These are phyloP conservation scores for Gracilaria domingensis DNA, from an alignment of 23 red algal genomes.

Conservation along the genomic window DNA sequence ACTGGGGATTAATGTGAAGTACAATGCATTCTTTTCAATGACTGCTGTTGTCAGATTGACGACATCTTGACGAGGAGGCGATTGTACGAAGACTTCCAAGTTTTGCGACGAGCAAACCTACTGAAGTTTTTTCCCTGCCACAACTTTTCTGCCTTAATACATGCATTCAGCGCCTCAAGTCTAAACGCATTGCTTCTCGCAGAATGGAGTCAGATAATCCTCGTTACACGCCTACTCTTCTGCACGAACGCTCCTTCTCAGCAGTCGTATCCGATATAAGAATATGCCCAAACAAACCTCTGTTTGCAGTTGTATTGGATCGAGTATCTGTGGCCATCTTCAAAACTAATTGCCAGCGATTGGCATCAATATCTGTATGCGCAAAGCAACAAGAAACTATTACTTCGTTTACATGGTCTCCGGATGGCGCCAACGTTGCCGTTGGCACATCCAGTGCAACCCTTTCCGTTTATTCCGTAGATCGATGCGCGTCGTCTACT, in stretches of 20 bases:
- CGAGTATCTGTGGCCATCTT: constrained; percentile 55
- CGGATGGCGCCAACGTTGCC: constrained; percentile 45
- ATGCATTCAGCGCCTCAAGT: too few relatives aligned
- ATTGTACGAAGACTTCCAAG: too few relatives aligned
- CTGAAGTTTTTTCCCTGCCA: too few relatives aligned
- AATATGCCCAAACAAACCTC: constrained; percentile 47
- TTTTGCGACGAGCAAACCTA: too few relatives aligned
- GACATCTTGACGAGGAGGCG: too few relatives aligned
- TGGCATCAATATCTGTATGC: constrained; percentile 60
- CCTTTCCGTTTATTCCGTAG: constrained; percentile 51
- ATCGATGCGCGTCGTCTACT: constrained; percentile 24
- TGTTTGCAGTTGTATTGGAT: constrained; percentile 65
- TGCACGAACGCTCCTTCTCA: constrained; percentile 68
- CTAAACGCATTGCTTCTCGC: neutral
- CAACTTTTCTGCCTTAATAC: too few relatives aligned
- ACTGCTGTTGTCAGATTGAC: too few relatives aligned
- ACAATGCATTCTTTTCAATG: too few relatives aligned
- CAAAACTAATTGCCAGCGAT: constrained; percentile 47
- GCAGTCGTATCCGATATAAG: constrained; percentile 37
- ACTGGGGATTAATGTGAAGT: too few relatives aligned
- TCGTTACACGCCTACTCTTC: neutral
- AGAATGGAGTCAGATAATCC: neutral
- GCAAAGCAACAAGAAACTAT: constrained; percentile 27
- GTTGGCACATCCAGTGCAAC: constrained; percentile 40
- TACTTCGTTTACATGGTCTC: constrained; percentile 58